Base-by-base conservation (phyloP, 805 yeast species). In the Candida ulmi region DNA sequence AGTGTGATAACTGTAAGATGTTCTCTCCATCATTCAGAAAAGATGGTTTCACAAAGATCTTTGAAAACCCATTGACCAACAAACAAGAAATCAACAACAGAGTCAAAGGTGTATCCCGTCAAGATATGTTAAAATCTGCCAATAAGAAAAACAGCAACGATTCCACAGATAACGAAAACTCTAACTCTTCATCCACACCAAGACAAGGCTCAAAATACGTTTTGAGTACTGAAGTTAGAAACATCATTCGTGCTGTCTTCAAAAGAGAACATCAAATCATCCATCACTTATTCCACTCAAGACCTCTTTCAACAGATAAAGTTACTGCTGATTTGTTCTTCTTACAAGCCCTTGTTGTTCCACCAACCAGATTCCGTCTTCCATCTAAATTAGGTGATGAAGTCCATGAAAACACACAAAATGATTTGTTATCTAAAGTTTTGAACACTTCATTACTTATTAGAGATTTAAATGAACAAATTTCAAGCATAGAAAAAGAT, bases 301-400 rank as follows among this genome's bases (percentile, higher is more conserved):
- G 88, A 63, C 96, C 96, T 18, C 60, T 66, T 26, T 57, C 67
- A 18, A 69, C 61, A 40, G 68, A 70, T 27, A 55, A 59, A 19
- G 71, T 74, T 3, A 60, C 61, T 31, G 83, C 96, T 16, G 96
- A 91, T 56, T 74, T 87, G 72, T 93, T 95, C 62, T 95, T 93
- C 69, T 73, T 88, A 52, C 90, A 87, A 50, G 80, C 88, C 5
- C 68, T 93, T 42, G 82, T 88, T 30, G 98, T 95, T 30, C 99
- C 99, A 28, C 90, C 99, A 37, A 95, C 98, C 2, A 75, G 98
- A 62, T 93, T 93, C 71, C 78, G 99, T 62, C 73, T 90, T 50
- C 99, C 99, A n/a, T 83, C 95, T 13, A 90, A 90, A 62, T 71
- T 93, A 43, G 99, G 99, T 41, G 99, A 93, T 41, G 97, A 88